Evolutionary conservation across 169 alveolate genomes (phyloP), one percentile per base, ranked within the genome.

Genomic region (Babesia ovis): DNA sequence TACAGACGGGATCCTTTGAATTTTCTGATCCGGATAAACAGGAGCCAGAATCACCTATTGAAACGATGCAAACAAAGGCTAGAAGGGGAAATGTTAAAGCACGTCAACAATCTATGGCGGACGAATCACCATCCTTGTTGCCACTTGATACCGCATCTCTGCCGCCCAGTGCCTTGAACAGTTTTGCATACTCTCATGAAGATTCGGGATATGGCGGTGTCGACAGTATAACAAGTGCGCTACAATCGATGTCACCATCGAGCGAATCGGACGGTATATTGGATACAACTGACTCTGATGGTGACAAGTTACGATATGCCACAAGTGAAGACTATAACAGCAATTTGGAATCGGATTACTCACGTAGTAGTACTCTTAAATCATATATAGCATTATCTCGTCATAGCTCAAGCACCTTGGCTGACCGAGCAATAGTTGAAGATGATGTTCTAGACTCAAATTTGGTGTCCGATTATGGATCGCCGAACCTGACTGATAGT

Each of bases 221-320:
- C n/a, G 66, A 55, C 4, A 55, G 45, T 3, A 55, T 55, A 4
- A 11, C 14, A 16, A 55, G 66, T 55, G 66, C 66, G 45, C 27
- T 55, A 16, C 66, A 55, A 34, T 55, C 45, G 37, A 55, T 55
- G 66, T 55, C 66, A 55, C 25, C 66, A 8, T 16, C 11, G 27
- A 34, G 45, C 39, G 20, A 55, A 4, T 29, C 48, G 3, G 59
- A 14, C 32, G 20, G 35, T 27, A n/a, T 55, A n/a, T 55, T 34
- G 66, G 18, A 29, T 42, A 55, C 20, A 14, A 42, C 2, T 11
- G 66, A 55, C 3, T 4, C 66, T 1, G 3, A n/a, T 27, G 31
- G 4, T 27, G 35, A 23, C 16, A 3, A n/a, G 32, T 11, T 51
- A 0, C 12, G 29, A 27, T n/a, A 20, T 1, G n/a, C 61, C 0